Conservation (phyloP, 495 filamentous ascomycete species). For the Xylaria venustula region DNA sequence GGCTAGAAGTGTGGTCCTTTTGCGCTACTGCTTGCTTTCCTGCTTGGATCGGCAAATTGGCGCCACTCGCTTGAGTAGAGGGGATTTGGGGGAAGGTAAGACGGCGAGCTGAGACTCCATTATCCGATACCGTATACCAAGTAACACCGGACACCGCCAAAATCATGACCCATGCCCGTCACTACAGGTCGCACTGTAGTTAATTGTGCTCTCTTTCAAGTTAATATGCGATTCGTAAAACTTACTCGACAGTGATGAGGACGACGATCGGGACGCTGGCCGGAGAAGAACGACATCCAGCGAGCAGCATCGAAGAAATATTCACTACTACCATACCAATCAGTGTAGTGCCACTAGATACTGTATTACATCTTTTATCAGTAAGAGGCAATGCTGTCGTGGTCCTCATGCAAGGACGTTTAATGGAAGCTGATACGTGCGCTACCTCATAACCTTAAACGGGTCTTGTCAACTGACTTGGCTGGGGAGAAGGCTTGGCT, state of each 20-base stretch:
- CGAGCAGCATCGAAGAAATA: too few species aligned
- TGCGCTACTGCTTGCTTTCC: background rate
- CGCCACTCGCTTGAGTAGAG: constrained; percentile 6
- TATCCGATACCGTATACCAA: background rate
- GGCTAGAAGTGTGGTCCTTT: background rate
- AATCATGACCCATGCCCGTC: too few species aligned
- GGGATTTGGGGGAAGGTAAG: background rate
- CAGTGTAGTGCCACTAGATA: too few species aligned
- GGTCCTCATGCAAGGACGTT: constrained; percentile 1
- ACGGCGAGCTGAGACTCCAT: background rate
- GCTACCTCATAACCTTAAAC: background rate
- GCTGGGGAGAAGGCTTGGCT: background rate
- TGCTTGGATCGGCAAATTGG: constrained; percentile 1
- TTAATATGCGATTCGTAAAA: background rate
- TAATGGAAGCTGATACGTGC: background rate
- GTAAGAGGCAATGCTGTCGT: background rate
- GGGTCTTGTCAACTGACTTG: background rate
- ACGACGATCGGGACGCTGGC: background rate
- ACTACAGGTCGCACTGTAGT: background rate
- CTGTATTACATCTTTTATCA: background rate
- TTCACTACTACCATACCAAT: too few species aligned
- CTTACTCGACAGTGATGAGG: background rate
- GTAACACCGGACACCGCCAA: too few species aligned
- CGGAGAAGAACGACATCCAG: background rate
- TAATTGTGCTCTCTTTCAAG: background rate